phyloP scores from a whole-genome alignment of 2,329 filamentous ascomycete species.

The Microdochium nivale region DNA sequence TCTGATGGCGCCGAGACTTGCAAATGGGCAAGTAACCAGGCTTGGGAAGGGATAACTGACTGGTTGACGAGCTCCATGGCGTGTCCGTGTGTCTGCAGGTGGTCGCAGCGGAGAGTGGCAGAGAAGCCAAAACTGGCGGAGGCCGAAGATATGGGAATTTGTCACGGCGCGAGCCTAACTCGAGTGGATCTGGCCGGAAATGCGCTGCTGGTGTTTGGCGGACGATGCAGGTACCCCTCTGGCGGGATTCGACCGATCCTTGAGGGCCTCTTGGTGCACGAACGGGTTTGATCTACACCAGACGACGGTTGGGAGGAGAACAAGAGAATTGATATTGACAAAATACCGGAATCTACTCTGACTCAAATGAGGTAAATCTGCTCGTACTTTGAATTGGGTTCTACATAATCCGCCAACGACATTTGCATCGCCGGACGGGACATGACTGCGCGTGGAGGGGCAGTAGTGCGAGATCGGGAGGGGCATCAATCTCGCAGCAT shows the following conservation, averaged over 20 bases:
- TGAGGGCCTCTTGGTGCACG: neutral
- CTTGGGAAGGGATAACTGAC: constrained; percentile 24
- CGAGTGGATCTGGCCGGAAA: neutral
- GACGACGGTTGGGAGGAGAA: neutral
- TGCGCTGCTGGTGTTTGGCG: too few species aligned
- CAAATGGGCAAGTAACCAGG: too few species aligned
- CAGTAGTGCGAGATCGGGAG: neutral
- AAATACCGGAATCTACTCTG: too few species aligned
- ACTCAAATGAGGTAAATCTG: too few species aligned
- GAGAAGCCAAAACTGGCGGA: neutral
- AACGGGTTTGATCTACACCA: neutral
- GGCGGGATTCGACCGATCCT: neutral
- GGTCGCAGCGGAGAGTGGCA: neutral
- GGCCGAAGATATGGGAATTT: neutral
- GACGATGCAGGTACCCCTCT: neutral
- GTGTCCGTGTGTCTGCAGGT: neutral
- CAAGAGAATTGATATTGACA: too few species aligned
- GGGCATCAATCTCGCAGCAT: neutral
- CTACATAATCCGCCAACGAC: neutral
- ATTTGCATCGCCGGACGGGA: neutral
- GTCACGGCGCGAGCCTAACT: neutral
- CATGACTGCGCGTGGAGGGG: neutral
- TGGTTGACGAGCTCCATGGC: constrained; percentile 46
- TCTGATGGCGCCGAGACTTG: too few species aligned
- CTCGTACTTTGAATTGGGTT: too few species aligned